Conservation (phyloP, 2,329 filamentous ascomycete genomes). For the Stemphylium lycopersici region DNA sequence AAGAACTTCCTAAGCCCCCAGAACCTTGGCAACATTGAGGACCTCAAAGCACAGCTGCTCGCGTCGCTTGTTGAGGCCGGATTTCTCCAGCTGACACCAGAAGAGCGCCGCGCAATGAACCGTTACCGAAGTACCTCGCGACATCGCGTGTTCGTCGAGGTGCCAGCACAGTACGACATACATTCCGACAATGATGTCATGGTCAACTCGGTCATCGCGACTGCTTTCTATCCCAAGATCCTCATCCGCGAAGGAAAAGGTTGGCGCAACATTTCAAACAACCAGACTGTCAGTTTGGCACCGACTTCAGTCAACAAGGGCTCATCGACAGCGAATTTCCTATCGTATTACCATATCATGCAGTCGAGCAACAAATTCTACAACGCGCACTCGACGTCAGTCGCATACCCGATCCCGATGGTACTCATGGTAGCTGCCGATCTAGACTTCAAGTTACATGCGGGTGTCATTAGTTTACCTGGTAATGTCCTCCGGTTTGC, state of each 20-base stretch:
- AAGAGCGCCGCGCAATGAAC: slow-evolving; percentile 73
- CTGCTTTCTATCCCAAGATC: slow-evolving; percentile 95
- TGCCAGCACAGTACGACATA: slow-evolving; percentile 74
- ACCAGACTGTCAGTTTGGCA: slow-evolving; percentile 85
- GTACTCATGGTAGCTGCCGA: slow-evolving; percentile 78
- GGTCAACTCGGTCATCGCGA: slow-evolving; percentile 81
- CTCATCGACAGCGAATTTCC: slow-evolving; percentile 68
- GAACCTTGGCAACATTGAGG: slow-evolving; percentile 89
- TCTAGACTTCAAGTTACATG: slow-evolving; percentile 86
- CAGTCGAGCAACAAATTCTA: slow-evolving; percentile 82
- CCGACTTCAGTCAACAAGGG: slow-evolving; percentile 87
- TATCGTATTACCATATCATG: slow-evolving; percentile 98
- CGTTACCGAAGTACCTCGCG: slow-evolving; percentile 70
- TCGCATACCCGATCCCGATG: slow-evolving; percentile 76
- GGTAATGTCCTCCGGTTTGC: slow-evolving; percentile 85
- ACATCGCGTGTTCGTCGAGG: slow-evolving; percentile 78
- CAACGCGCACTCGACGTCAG: slow-evolving; percentile 76
- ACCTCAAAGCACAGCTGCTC: slow-evolving; percentile 90
- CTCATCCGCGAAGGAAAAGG: slow-evolving; percentile 83
- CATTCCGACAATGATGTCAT: slow-evolving; percentile 83
- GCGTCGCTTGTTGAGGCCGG: slow-evolving; percentile 85
- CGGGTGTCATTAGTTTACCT: slow-evolving; percentile 85
- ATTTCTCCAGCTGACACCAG: slow-evolving; percentile 74
- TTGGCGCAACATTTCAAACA: slow-evolving; percentile 90
- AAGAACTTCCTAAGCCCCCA: slow-evolving; percentile 94